phyloP scores from a whole-genome alignment of 768 basidiomycete genomes.

The Termitomyces eurrhizus region DNA sequence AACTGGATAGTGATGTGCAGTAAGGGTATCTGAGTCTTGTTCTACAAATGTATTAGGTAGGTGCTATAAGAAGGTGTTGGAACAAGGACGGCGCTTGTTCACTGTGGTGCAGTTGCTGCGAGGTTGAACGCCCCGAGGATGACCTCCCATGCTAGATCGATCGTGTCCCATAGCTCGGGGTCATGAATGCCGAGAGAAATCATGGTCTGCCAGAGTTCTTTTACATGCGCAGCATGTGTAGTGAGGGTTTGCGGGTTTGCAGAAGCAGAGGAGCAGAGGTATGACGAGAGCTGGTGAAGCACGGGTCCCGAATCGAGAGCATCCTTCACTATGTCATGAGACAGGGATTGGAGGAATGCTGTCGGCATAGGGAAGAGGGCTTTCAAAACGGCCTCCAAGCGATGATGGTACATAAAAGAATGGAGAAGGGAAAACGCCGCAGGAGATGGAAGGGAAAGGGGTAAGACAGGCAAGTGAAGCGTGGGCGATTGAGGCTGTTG shows the following conservation, averaged over 20 bases:
- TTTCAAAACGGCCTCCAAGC: constrained; percentile 52
- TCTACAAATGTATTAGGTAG: not conserved
- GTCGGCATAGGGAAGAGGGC: constrained; percentile 59
- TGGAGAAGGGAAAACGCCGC: constrained; percentile 64
- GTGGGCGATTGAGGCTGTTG: constrained; percentile 23
- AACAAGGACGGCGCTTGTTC: constrained; percentile 7
- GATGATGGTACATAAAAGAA: constrained; percentile 69
- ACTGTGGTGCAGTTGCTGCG: constrained; percentile 33
- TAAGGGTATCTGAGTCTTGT: not conserved
- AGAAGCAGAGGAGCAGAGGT: constrained; percentile 45
- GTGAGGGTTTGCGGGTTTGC: constrained; percentile 41
- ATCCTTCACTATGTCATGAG: constrained; percentile 38
- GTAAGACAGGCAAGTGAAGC: constrained; percentile 62
- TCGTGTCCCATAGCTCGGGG: constrained; percentile 68
- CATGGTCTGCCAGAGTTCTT: constrained; percentile 79
- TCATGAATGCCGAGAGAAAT: constrained; percentile 72
- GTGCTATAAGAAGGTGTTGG: constrained; percentile 1
- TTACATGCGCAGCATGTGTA: constrained; percentile 62
- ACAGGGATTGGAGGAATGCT: constrained; percentile 38
- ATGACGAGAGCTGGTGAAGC: constrained; percentile 52
- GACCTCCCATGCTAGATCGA: constrained; percentile 81
- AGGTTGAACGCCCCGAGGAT: constrained; percentile 54
- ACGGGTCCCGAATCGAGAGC: constrained; percentile 45
- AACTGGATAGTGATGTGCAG: not conserved
- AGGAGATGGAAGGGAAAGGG: constrained; percentile 70